Conservation (phyloP, 108 stramenopile species). For the Mayamaea pseudoterrestris region DNA sequence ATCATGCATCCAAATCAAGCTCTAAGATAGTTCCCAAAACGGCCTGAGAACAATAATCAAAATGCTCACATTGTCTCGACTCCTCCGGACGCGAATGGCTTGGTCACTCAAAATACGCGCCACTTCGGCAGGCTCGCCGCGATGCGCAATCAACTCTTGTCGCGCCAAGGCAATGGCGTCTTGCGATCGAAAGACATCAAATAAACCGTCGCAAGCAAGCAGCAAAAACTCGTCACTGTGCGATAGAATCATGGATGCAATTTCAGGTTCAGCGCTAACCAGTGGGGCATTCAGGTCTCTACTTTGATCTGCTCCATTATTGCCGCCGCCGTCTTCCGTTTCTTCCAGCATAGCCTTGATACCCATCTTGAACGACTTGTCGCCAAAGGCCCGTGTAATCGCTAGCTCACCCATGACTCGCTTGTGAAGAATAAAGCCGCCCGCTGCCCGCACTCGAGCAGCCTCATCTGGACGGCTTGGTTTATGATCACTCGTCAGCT, state of each 20-base stretch:
- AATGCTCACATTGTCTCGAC: constrained; percentile 89
- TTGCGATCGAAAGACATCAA: constrained; percentile 92
- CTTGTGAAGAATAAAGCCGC: constrained; percentile 92
- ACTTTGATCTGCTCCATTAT: constrained; percentile 54
- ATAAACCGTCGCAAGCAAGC: constrained; percentile 95
- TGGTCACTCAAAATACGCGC: constrained; percentile 83
- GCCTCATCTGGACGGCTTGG: constrained; percentile 92
- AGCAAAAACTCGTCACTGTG: constrained; percentile 91
- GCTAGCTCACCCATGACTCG: constrained; percentile 98
- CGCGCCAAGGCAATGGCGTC: constrained; percentile 87
- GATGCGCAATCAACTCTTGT: constrained; percentile 72
- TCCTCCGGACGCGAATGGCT: constrained; percentile 84
- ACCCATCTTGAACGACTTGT: constrained; percentile 95
- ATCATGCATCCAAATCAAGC: no score
- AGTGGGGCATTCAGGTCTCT: constrained; percentile 81
- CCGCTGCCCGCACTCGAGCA: constrained; percentile 85
- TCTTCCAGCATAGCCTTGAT: constrained; percentile 88
- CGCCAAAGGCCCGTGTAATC: constrained; percentile 95
- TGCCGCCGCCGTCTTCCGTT: constrained; percentile 61
- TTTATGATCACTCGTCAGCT: constrained; percentile 93
- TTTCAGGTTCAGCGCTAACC: constrained; percentile 85
- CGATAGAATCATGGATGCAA: constrained; percentile 83
- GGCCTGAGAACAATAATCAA: constrained; percentile 83
- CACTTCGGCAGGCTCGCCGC: constrained; percentile 86
- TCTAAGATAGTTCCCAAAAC: constrained; percentile 87